Base-by-base conservation (phyloP, 108 stramenopile genomes). In the Phaeodactylum tricornutum region DNA sequence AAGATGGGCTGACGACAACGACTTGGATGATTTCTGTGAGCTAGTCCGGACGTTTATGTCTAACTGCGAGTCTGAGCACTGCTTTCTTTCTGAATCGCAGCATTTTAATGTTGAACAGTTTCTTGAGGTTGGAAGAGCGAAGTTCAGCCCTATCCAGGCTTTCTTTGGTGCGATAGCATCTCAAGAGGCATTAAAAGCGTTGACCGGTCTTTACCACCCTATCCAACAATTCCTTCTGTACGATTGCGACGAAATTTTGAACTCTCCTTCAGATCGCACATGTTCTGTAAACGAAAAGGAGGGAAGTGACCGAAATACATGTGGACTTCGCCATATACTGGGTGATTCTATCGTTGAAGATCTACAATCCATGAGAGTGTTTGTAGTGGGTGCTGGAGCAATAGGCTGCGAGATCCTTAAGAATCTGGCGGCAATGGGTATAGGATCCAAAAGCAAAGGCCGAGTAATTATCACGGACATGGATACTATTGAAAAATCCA, bases 401-500 rank as follows among this genome's bases (percentile, higher is more conserved):
- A 93, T 99, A 29, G 99, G 99, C 0, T 99, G 98, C 53, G 99
- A 98, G 49, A 23, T 96, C 12, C 62, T 96, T 2, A 98, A 99
- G 51, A 94, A 97, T 65, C 79, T 98, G 11, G 89, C 97, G 5
- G 87, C 96, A 1, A 84, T 92, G 83, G 81, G 71, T 15, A 81
- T 69, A 29, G 85, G 74, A 22, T 81, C 80, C 0, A 60, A 53
- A 5, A 47, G 42, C 16, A 66, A 57, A 0, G 88, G 88, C 4
- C 47, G 52, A 19, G 36, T 92, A 39, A 63, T 74, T 19, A 23
- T 98, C 16, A 97, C 96, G 29, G 99, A 99, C 64, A 83, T 99
- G 82, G 99, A 99, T 69, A 95, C 97, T 8, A 98, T 99, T 57
- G 99, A 99, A 54, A 71, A 93, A 45, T 96, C 95, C 22, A 99